These are phyloP conservation scores for Aspergillus intermedius DNA, from an alignment of 2,329 filamentous ascomycete genomes.

Conservation along the genomic window DNA sequence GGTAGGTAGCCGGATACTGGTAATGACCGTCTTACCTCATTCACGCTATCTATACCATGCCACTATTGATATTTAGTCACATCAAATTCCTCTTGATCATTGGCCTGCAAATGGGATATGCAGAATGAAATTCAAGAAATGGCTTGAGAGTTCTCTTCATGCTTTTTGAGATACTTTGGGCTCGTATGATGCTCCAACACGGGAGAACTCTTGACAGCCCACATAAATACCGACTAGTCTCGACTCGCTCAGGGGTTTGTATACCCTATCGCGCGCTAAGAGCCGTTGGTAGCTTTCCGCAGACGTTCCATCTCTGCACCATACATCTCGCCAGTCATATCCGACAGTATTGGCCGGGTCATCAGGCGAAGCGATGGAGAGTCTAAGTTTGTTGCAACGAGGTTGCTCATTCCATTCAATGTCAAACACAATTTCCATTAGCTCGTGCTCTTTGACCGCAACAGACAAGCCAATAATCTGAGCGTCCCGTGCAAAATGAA, in stretches of 20 bases:
- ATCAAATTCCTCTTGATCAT: no score
- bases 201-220: constrained; percentile 2
- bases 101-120: no score
- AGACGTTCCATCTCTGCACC: constrained; percentile 2
- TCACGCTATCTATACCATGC: no score
- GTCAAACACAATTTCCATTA: constrained; percentile 3
- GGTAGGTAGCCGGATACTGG: no score
- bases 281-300: background rate
- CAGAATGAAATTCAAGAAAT: no score
- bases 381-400: background rate
- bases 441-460: background rate
- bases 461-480: constrained; percentile 2
- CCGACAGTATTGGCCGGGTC: background rate
- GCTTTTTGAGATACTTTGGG: background rate
- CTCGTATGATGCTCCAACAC: constrained; percentile 5
- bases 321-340: constrained; percentile 3
- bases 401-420: background rate
- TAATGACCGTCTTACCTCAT: no score
- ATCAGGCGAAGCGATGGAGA: background rate
- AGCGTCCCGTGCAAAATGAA: constrained; percentile 1
- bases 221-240: constrained; percentile 6
- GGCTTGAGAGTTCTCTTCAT: no score
- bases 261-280: background rate
- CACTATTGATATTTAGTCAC: no score
- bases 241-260: background rate